Base-by-base conservation (phyloP, 2,329 filamentous ascomycete genomes). In the Coniosporium tulheliwenetii region DNA sequence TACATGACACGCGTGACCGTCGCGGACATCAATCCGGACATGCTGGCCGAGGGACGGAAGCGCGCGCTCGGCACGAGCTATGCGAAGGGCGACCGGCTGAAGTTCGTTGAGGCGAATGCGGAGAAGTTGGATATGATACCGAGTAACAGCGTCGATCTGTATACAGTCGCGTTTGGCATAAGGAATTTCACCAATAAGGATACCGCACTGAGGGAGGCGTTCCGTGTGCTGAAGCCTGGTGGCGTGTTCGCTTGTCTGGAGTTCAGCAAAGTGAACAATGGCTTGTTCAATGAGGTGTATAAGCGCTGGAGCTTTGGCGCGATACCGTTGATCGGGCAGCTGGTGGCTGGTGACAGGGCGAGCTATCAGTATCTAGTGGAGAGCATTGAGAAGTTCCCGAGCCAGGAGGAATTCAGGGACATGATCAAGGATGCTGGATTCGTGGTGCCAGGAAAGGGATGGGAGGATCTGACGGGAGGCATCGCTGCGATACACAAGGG, bases 361-460 rank as follows among this genome's bases (percentile, higher is more conserved):
- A 94, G 85, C 58, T 98, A 98, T 62, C 91, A 98, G 69, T 98
- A 98, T 63, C 70, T 98, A 8, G 91, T 98, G 8, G 91, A 98
- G 70, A 95, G 87, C 61, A 98, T 98, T 60, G 87, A 95, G 63
- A 70, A 75, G 38, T 96, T 96, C 58, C 93, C 91, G 0, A 80
- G 69, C 49, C 93, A 98, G 66, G 71, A 77, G 40, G 77, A 85
- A 49, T 98, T 93, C 56, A 73, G 79, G 48, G 71, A 75, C 30
- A 86, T 93, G 83, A 91, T 93, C 53, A 61, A 73, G 49, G 74
- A 79, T 19, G 89, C 85, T 2, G 89, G 89, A 1, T 98, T 98
- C 55, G 67, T 82, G 47, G 77, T 93, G 36, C 85, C 83, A 1
- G 86, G 64, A 1, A 63, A 76, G 40, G 85, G 84, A 0, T 98